Evolutionary conservation across 1,284 basidiomycete genomes (phyloP), one percentile per base, ranked within the genome.

Genomic region (Apiotrichum brassicae): DNA sequence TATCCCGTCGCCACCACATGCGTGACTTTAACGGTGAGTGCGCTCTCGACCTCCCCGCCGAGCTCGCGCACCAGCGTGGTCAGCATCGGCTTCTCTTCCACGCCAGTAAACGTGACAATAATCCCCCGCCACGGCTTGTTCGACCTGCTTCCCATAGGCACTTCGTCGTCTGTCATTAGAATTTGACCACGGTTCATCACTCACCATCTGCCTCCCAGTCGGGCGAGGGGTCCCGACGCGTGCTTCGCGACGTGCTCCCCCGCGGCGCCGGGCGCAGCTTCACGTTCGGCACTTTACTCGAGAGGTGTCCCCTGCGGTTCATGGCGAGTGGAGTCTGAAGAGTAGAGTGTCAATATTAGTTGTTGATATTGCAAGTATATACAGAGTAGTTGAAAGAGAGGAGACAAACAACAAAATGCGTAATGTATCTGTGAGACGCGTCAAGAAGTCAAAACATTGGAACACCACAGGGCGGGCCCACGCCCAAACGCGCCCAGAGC

Each of bases 231-330:
- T 30, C 14, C 28, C 9, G 28, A 14, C 28, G 56, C 37, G 48
- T 46, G 26, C 48, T 46, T 19, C 43, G 28, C 18, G 43, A 28
- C 14, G 14, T 30, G 14, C 28, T 30, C 5, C 16, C 38, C 3
- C 23, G 23, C 2, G 62, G 65, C 14, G 59, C 65, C 2, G 70
- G 70, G 2, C 70, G 65, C 13, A 71, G 54, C 52, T 70, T 72
- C 51, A 71, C 70, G 50, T 69, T 66, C 4, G 68, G 64, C 3
- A 72, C 56, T 51, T 70, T 71, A 50, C 46, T 53, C 3, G 66
- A 70, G 18, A 70, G 42, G 54, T 72, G 67, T 7, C 65, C 65
- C n/a, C 67, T 51, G 36, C 68, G 55, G 49, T 68, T 66, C 62
- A 67, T 64, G 28, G 33, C 24, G 38, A 23, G 35, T 26, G 38